Conservation (phyloP, 345 rosid genomes). For the Excoecaria cochinchinensis region DNA sequence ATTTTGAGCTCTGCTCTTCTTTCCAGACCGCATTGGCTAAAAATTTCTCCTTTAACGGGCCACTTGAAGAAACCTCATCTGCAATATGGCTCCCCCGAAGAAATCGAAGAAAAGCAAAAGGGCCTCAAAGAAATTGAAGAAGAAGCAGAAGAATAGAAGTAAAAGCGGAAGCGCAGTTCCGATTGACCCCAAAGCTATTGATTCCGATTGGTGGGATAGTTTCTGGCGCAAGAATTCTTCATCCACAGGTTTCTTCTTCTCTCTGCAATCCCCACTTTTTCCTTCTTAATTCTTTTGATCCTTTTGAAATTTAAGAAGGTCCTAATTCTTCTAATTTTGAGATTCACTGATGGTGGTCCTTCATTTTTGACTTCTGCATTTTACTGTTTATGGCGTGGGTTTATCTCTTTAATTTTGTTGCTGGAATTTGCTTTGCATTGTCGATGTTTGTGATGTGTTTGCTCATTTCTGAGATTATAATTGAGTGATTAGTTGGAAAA, state of each 20-base stretch:
- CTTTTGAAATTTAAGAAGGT: background rate
- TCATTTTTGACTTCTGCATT: background rate
- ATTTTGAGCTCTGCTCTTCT: background rate
- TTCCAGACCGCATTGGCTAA: background rate
- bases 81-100: slow-evolving; percentile 53
- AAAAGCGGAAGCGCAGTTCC: slow-evolving; percentile 44
- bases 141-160: slow-evolving; percentile 39
- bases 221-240: slow-evolving; percentile 81
- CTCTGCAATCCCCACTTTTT: background rate
- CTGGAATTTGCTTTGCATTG: background rate
- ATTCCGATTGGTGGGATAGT: slow-evolving; percentile 90
- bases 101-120: slow-evolving; percentile 54
- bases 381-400: background rate
- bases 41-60: background rate
- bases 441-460: background rate
- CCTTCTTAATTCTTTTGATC: background rate
- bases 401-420: background rate
- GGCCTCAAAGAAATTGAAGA: slow-evolving; percentile 48
- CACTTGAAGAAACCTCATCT: background rate
- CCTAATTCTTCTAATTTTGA: background rate
- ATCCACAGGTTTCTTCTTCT: slow-evolving; percentile 44
- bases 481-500: background rate
- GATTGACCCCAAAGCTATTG: slow-evolving; percentile 61
- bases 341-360: background rate
- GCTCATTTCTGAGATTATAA: background rate